Conservation (phyloP, 768 basidiomycete species). For the Phlebiopsis flavidoalba region DNA sequence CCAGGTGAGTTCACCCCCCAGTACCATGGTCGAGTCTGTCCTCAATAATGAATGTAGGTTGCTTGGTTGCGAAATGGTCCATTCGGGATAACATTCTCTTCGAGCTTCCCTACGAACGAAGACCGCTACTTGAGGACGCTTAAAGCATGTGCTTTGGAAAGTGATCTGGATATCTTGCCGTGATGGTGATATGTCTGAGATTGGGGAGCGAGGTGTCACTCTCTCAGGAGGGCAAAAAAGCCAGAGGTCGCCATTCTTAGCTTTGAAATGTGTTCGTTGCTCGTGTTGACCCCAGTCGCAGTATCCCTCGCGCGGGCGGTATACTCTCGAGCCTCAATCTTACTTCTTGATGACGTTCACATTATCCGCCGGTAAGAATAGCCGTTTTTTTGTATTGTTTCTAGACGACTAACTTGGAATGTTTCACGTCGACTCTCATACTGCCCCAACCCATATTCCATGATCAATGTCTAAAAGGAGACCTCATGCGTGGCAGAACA, state of each 20-base stretch:
- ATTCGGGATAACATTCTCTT: constrained; percentile 71
- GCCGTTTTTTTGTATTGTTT: background rate
- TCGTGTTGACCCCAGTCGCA: constrained; percentile 16
- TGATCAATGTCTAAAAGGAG: constrained; percentile 75
- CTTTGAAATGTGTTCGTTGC: background rate
- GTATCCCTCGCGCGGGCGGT: constrained; percentile 81
- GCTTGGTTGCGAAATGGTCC: constrained; percentile 13
- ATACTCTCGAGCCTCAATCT: constrained; percentile 78
- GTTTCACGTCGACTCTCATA: constrained; percentile 74
- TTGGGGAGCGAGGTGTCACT: constrained; percentile 77
- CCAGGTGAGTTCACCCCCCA: constrained; percentile 37
- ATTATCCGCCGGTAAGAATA: constrained; percentile 36
- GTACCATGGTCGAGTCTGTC: background rate
- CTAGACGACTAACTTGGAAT: background rate
- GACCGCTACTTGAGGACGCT: constrained; percentile 74
- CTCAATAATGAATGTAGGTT: background rate
- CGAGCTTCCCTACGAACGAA: constrained; percentile 65
- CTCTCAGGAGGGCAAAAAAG: constrained; percentile 52
- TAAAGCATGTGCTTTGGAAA: constrained; percentile 68
- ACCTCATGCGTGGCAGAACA: constrained; percentile 73
- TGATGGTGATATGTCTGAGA: constrained; percentile 84
- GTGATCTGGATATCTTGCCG: constrained; percentile 79
- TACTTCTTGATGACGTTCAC: constrained; percentile 90
- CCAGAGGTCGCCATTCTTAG: constrained; percentile 37
- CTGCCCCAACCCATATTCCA: constrained; percentile 78